These are phyloP conservation scores for Phlyctochytrium arcticum DNA, from an alignment of 192 early-diverging fungal genomes.

Conservation along the genomic window DNA sequence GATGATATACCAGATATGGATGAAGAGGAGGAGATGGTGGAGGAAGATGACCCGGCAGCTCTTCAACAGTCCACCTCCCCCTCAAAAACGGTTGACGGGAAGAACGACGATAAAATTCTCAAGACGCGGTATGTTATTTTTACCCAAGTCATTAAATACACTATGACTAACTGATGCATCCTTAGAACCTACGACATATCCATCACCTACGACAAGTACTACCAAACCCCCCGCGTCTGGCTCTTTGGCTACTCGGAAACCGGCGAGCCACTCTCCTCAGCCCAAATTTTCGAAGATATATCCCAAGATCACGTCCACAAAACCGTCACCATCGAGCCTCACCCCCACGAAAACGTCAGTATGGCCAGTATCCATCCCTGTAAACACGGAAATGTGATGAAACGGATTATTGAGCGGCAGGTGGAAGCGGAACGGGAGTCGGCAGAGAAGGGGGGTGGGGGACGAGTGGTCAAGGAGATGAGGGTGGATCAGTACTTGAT, in stretches of 20 bases:
- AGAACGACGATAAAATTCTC: constrained; percentile 37
- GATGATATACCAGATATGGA: constrained; percentile 90
- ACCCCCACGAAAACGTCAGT: constrained; percentile 84
- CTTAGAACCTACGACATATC: constrained; percentile 96
- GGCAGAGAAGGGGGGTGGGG: constrained; percentile 21
- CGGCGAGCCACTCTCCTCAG: constrained; percentile 73
- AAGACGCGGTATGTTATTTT: constrained; percentile 42
- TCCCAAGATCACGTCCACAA: constrained; percentile 98
- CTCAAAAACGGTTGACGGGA: neutral
- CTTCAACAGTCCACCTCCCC: neutral
- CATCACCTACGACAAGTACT: constrained; percentile 99
- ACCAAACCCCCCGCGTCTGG: constrained; percentile 97
- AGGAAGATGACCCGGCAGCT: constrained; percentile 75
- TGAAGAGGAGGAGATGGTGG: constrained; percentile 64
- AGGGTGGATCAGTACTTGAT: constrained; percentile 94
- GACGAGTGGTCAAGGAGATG: constrained; percentile 65
- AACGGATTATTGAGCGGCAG: constrained; percentile 85
- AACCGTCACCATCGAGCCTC: constrained; percentile 96
- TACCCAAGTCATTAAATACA: too few species aligned
- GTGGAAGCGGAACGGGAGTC: constrained; percentile 56
- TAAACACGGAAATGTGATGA: constrained; percentile 98
- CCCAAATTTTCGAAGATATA: constrained; percentile 97
- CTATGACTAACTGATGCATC: too few species aligned
- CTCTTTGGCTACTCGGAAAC: constrained; percentile 95
- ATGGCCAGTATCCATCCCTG: constrained; percentile 97